Evolutionary conservation across 2,329 filamentous ascomycete genomes (phyloP).

Genomic region (Fusarium fracticaudum): DNA sequence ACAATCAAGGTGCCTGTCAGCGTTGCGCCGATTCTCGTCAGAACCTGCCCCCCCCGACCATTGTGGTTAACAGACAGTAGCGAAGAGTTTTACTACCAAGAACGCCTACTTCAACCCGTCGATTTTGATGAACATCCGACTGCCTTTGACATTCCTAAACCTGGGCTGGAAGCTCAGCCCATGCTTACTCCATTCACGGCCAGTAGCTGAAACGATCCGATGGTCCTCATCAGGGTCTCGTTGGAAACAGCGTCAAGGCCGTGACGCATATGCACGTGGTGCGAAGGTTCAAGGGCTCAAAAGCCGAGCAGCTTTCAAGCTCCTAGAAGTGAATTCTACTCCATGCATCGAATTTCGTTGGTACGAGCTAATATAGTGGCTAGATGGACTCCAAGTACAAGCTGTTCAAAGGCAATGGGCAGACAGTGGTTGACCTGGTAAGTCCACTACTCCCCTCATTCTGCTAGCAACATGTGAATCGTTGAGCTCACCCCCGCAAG

Average conservation of each 20-base stretch:
- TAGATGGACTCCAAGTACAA: slow-evolving; percentile 85
- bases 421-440: slow-evolving; percentile 91
- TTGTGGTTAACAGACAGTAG: background rate
- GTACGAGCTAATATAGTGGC: background rate
- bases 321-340: slow-evolving; percentile 73
- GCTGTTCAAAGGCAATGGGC: slow-evolving; percentile 76
- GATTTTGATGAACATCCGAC: slow-evolving; percentile 8
- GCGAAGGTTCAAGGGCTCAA: slow-evolving; percentile 85
- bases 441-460: slow-evolving; percentile 37
- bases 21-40: background rate
- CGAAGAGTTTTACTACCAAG: background rate
- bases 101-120: background rate
- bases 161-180: background rate
- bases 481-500: slow-evolving; percentile 49
- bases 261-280: slow-evolving; percentile 76
- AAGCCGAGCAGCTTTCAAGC: slow-evolving; percentile 92
- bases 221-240: slow-evolving; percentile 69
- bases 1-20: background rate
- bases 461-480: background rate
- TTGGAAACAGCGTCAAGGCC: slow-evolving; percentile 84
- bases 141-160: background rate
- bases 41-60: background rate
- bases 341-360: too few species aligned
- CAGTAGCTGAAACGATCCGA: slow-evolving; percentile 1
- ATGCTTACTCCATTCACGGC: background rate